Base-by-base conservation (phyloP, 2,329 filamentous ascomycete species). In the Diaporthe ampelina region DNA sequence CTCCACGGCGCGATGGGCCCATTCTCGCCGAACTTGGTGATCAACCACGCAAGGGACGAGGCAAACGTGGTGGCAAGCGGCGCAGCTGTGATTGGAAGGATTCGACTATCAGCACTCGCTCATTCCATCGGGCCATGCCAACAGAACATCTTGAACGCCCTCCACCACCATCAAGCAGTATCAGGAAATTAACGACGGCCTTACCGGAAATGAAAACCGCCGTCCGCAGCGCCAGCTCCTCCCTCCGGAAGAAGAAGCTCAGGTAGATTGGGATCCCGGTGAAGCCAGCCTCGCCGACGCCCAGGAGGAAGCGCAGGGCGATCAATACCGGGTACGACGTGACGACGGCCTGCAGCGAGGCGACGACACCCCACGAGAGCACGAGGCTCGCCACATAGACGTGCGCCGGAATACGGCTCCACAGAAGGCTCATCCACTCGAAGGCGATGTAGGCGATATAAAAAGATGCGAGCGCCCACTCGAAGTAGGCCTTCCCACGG, bases 221-320 rank as follows among this genome's bases (percentile, higher is more conserved):
- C 0, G 94, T 97, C 50, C 95, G 88, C 75, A 97, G 93, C 0
- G 95, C 96, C 45, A 98, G 86, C 82, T 98, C 96, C 58, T 90
- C 84, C 48, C 89, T 83, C 78, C 87, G 89, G 81, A 89, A 92
- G 81, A 92, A 92, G 82, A 91, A 91, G 21, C 89, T 91, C 43
- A 92, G 82, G 77, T 92, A 93, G 74, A 91, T 90, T 0, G 91
- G 91, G 50, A 92, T 87, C 4, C 91, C 90, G 0, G 89, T 88
- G 76, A 93, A 93, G 2, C 90, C 92, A 3, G 91, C 91, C 83
- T 93, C 91, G 50, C 88, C 90, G 11, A 92, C 87, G 13, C 91
- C 91, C 0, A 93, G 84, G 21, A 92, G 78, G 13, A 86, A 85
- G 6, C 91, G 86, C 74, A 92, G 81, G 21, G 85, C 82, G 13